Percentiles rank a stretch among this genome's conserved stretches.
Conservation (phyloP, 1,284 basidiomycete species). For the Malassezia globosa region DNA sequence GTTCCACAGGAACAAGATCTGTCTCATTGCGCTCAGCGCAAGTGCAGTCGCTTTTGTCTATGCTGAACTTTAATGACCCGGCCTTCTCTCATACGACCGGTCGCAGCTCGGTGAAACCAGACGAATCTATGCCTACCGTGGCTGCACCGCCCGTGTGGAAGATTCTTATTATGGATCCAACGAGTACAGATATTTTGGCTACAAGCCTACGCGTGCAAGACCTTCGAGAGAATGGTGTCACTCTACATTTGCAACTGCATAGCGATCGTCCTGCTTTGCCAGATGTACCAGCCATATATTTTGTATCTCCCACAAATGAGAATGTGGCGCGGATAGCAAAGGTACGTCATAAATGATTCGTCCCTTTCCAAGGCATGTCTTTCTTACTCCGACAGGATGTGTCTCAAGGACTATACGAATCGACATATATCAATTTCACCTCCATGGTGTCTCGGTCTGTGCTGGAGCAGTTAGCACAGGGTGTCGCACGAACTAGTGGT, state of each 20-base stretch:
- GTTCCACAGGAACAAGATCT: neutral
- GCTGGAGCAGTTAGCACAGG: conserved; percentile 82
- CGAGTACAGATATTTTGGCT: conserved; percentile 89
- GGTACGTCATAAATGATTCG: no score
- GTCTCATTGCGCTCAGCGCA: conserved; percentile 28
- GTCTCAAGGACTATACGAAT: conserved; percentile 75
- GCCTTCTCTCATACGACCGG: conserved; percentile 23
- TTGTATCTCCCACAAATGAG: conserved; percentile 75
- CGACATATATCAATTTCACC: conserved; percentile 89
- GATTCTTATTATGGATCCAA: conserved; percentile 83
- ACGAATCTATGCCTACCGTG: conserved; percentile 10
- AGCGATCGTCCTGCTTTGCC: conserved; percentile 74
- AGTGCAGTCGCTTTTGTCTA: conserved; percentile 34
- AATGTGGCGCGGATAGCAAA: conserved; percentile 61
- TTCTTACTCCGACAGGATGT: conserved; percentile 57
- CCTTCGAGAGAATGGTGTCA: conserved; percentile 87
- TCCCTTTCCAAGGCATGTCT: neutral
- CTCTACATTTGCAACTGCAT: conserved; percentile 93
- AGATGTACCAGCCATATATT: conserved; percentile 95
- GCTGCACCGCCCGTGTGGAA: conserved; percentile 81
- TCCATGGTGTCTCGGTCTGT: conserved; percentile 75
- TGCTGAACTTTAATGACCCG: conserved; percentile 42
- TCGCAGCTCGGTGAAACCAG: neutral
- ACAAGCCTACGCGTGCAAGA: conserved; percentile 92
- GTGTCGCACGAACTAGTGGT: conserved; percentile 72